Conservation (phyloP, 495 filamentous ascomycete species). For the Tetracladium marchalianum region DNA sequence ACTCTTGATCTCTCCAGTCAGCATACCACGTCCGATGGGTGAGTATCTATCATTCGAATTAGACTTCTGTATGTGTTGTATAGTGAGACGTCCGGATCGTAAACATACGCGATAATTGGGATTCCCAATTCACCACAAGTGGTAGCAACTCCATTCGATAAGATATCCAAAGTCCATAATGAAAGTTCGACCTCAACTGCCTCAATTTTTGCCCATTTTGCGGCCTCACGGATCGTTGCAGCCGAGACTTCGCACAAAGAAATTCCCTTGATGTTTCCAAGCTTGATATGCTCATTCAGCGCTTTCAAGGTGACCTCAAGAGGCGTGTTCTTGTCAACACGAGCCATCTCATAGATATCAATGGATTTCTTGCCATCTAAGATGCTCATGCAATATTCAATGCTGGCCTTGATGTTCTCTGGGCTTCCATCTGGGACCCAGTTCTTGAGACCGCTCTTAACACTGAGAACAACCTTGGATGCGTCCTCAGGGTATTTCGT, state of each 20-base stretch:
- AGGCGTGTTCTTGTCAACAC: slow-evolving; percentile 54
- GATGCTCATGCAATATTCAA: slow-evolving; percentile 55
- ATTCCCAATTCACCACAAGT: slow-evolving; percentile 62
- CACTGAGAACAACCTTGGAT: slow-evolving; percentile 50
- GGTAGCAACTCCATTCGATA: slow-evolving; percentile 63
- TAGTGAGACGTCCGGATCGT: slow-evolving; percentile 21
- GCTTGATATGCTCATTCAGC: slow-evolving; percentile 52
- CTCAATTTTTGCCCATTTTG: slow-evolving; percentile 56
- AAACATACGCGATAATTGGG: slow-evolving; percentile 50
- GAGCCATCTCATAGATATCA: slow-evolving; percentile 72
- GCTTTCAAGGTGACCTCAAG: slow-evolving; percentile 38
- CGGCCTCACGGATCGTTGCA: slow-evolving; percentile 64
- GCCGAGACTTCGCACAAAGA: slow-evolving; percentile 63
- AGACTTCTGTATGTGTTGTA: slow-evolving; percentile 20
- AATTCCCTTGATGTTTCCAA: slow-evolving; percentile 74
- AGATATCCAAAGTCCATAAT: slow-evolving; percentile 54
- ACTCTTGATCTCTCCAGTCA: slow-evolving; percentile 50
- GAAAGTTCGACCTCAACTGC: slow-evolving; percentile 76
- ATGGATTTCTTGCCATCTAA: slow-evolving; percentile 68
- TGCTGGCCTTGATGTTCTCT: slow-evolving; percentile 48
- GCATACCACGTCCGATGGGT: slow-evolving; percentile 23
- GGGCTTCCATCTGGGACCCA: slow-evolving; percentile 37
- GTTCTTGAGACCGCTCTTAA: slow-evolving; percentile 46
- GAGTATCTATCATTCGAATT: slow-evolving; percentile 23
- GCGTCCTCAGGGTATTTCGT: slow-evolving; percentile 57